These are phyloP conservation scores for Metschnikowia chrysomelidarum DNA, from an alignment of 805 yeast species.

Conservation along the genomic window DNA sequence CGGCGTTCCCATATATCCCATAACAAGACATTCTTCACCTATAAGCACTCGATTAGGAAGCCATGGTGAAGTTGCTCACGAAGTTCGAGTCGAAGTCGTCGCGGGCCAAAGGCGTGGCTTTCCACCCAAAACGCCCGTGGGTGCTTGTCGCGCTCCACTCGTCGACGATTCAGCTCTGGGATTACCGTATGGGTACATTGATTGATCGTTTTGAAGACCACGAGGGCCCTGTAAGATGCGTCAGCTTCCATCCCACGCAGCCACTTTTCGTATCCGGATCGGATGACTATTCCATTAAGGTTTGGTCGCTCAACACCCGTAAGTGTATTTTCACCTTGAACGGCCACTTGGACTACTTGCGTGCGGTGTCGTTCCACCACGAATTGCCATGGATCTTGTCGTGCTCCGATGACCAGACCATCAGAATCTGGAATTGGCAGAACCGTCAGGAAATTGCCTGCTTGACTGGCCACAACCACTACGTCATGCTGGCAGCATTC, in stretches of 20 bases:
- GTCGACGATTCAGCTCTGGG: slow-evolving; percentile 99
- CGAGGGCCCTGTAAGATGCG: slow-evolving; percentile 96
- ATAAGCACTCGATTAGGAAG: neutral
- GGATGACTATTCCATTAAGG: slow-evolving; percentile 92
- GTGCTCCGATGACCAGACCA: slow-evolving; percentile 96
- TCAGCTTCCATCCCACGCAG: slow-evolving; percentile 96
- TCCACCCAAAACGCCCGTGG: slow-evolving; percentile 97
- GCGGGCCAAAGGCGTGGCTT: slow-evolving; percentile 96
- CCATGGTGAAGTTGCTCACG: slow-evolving; percentile 32
- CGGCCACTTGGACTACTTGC: slow-evolving; percentile 93
- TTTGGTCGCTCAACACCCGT: slow-evolving; percentile 91
- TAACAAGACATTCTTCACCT: slow-evolving; percentile 6
- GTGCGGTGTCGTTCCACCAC: slow-evolving; percentile 92
- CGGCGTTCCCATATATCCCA: slow-evolving; percentile 9
- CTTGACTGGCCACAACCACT: slow-evolving; percentile 96
- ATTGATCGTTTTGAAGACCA: slow-evolving; percentile 97
- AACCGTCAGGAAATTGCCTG: slow-evolving; percentile 96
- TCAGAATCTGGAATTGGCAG: slow-evolving; percentile 99
- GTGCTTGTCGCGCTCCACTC: slow-evolving; percentile 91
- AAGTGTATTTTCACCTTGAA: slow-evolving; percentile 87
- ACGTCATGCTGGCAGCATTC: slow-evolving; percentile 97
- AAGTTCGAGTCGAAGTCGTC: slow-evolving; percentile 96
- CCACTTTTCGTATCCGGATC: slow-evolving; percentile 97
- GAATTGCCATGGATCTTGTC: slow-evolving; percentile 97
- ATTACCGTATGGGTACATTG: slow-evolving; percentile 97